phyloP scores from a whole-genome alignment of 1,284 basidiomycete species.

The Cryptococcus wingfieldii region DNA sequence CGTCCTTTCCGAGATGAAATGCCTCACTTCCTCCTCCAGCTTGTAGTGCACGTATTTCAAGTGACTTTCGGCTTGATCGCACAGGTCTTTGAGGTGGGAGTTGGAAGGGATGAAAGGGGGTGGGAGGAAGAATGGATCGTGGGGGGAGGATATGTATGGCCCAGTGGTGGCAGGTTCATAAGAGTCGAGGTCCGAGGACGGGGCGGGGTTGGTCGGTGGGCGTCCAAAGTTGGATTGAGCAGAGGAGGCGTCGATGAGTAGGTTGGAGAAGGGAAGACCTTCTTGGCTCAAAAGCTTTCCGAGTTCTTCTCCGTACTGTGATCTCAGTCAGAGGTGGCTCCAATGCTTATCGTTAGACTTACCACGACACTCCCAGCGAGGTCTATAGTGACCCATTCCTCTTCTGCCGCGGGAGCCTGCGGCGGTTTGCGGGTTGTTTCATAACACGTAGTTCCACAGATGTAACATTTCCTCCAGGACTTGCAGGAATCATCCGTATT shows the following conservation, averaged over 20 bases:
- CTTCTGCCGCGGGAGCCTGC: slow-evolving; percentile 15
- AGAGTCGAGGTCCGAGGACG: slow-evolving; percentile 11
- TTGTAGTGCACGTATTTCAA: slow-evolving; percentile 27
- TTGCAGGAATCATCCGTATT: neutral
- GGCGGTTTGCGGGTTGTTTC: slow-evolving; percentile 10
- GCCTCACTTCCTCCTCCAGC: slow-evolving; percentile 38
- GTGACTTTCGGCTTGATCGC: slow-evolving; percentile 30
- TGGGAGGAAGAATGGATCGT: slow-evolving; percentile 49
- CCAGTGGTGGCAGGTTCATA: neutral
- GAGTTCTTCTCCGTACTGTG: slow-evolving; percentile 27
- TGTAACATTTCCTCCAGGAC: slow-evolving; percentile 38
- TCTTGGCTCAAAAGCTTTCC: slow-evolving; percentile 8
- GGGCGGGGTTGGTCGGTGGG: slow-evolving; percentile 18
- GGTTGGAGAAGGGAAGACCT: slow-evolving; percentile 21
- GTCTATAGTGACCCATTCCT: slow-evolving; percentile 32
- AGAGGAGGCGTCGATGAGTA: slow-evolving; percentile 14
- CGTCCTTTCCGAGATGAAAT: slow-evolving; percentile 31
- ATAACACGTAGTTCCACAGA: slow-evolving; percentile 32
- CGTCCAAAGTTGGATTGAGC: slow-evolving; percentile 25
- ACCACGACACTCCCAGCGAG: slow-evolving; percentile 29
- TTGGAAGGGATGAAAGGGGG: slow-evolving; percentile 51
- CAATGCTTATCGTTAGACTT: slow-evolving; percentile 6
- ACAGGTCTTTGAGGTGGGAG: slow-evolving; percentile 42
- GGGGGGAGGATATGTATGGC: slow-evolving; percentile 32
- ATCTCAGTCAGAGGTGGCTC: neutral